Evolutionary conservation across 179 eudicot species (phyloP), one percentile per base, ranked within the genome.

Genomic region (Drosera spatulata): DNA sequence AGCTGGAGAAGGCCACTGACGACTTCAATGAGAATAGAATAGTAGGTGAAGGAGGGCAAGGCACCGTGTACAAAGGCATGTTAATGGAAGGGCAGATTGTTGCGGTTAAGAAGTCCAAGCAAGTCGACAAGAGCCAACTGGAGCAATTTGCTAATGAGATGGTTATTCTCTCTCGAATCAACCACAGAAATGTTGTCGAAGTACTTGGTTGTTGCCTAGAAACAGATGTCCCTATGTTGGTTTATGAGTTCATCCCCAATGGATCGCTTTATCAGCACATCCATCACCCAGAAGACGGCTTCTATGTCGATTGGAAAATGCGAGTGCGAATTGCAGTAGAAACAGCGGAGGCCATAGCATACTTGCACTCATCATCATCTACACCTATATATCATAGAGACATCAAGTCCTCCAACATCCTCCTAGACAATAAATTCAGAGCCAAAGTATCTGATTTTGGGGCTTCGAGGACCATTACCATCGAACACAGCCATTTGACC

Each of bases 81-180:
- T 46, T 79, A 48, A 41, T 58, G 6, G 80, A 82, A 59, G 77
- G 74, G 13, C 68, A 8, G 6, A 66, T 79, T 58, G 79, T 83
- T 2, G 80, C 84, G 2, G 50, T 78, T 3, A 83, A 80, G 69
- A 80, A 80, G 68, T 76, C 82, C 6, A 77, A 69, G 14, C 41
- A 60, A 44, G 68, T 59, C 2, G 78, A 73, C 62, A 71, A 65
- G 39, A 54, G 50, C 39, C 77, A 80, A 53, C 49, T 73, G 13
- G 77, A 68, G 40, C 78, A 68, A 3, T 80, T 83, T 52, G 74
- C 78, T n/a, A 83, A 83, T 47, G 88, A 83, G 58, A 68, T 83
- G 37, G 73, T 72, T 0, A 50, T 83, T 53, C 46, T 83, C 7
- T 69, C 83, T 0, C 81, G 71, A 55, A 64, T 80, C 9, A 78